A percentile compares a stretch with the other conserved stretches of the same genome.
These are phyloP conservation scores for Diaporthe eres DNA, from an alignment of 2,329 filamentous ascomycete species.

Conservation along the genomic window DNA sequence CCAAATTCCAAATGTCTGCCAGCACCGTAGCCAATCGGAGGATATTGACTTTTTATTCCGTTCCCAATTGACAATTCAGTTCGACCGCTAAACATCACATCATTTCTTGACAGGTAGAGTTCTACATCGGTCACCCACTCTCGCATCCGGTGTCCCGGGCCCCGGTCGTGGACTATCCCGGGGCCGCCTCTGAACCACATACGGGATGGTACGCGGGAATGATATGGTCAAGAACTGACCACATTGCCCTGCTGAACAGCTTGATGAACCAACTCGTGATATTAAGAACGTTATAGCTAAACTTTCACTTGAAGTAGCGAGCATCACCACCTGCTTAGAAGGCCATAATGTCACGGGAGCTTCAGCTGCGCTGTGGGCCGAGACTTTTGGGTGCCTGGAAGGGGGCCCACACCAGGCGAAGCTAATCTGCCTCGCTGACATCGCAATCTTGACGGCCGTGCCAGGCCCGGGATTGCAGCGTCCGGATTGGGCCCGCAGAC, in stretches of 20 bases:
- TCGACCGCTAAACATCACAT: not conserved
- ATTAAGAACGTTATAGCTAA: not conserved
- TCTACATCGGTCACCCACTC: not conserved
- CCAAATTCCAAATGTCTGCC: not conserved
- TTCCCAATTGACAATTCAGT: not conserved
- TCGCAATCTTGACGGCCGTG: not conserved
- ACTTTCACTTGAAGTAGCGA: not conserved
- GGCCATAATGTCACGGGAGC: not conserved
- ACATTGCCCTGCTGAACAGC: not conserved
- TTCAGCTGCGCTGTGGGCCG: not conserved
- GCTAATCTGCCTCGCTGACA: not conserved
- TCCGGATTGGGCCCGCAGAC: not conserved
- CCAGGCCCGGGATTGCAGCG: not conserved
- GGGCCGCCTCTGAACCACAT: not conserved
- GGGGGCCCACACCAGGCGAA: not conserved
- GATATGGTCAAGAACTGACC: not conserved
- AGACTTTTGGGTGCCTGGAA: not conserved
- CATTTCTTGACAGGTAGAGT: not conserved
- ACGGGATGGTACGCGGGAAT: not conserved
- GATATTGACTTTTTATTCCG: not conserved
- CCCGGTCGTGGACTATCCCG: not conserved
- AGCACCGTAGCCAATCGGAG: not conserved
- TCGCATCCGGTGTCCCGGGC: not conserved
- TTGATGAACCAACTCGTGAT: not conserved
- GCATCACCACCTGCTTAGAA: not conserved